phyloP scores from a whole-genome alignment of 768 basidiomycete species.

The Coprinellus aureogranulatus region DNA sequence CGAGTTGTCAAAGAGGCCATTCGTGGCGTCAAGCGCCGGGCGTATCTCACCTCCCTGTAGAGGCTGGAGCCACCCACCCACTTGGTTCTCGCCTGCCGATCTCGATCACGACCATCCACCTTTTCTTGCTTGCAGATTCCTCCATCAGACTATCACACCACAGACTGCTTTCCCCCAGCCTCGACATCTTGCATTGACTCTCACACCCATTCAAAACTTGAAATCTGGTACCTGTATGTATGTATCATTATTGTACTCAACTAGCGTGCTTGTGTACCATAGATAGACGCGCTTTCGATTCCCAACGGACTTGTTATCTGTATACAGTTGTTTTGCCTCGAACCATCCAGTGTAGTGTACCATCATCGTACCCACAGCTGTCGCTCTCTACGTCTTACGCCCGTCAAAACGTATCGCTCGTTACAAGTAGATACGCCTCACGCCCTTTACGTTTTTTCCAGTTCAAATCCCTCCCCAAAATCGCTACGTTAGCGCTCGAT shows the following conservation, averaged over 20 bases:
- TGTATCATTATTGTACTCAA: slow-evolving; percentile 30
- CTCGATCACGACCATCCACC: too few relatives aligned
- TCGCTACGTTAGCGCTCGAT: too few relatives aligned
- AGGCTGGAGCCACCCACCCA: not conserved
- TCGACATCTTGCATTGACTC: not conserved
- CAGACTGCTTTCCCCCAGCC: too few relatives aligned
- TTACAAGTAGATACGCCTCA: not conserved
- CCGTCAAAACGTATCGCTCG: not conserved
- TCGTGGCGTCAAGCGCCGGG: slow-evolving; percentile 51
- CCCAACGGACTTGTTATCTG: not conserved
- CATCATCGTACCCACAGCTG: not conserved
- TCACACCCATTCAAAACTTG: not conserved
- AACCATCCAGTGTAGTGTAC: not conserved
- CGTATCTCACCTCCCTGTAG: slow-evolving; percentile 34
- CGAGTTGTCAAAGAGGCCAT: slow-evolving; percentile 64
- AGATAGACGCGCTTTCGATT: not conserved
- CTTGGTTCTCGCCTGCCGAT: not conserved
- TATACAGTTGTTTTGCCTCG: not conserved
- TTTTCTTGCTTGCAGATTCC: too few relatives aligned
- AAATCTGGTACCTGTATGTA: slow-evolving; percentile 14
- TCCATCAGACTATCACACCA: too few relatives aligned
- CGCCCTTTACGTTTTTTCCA: not conserved
- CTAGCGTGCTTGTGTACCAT: not conserved
- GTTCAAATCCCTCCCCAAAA: not conserved
- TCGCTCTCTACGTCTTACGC: not conserved